Evolutionary conservation across 495 filamentous ascomycete species (phyloP).

Genomic region (Penicillium bialowiezense): DNA sequence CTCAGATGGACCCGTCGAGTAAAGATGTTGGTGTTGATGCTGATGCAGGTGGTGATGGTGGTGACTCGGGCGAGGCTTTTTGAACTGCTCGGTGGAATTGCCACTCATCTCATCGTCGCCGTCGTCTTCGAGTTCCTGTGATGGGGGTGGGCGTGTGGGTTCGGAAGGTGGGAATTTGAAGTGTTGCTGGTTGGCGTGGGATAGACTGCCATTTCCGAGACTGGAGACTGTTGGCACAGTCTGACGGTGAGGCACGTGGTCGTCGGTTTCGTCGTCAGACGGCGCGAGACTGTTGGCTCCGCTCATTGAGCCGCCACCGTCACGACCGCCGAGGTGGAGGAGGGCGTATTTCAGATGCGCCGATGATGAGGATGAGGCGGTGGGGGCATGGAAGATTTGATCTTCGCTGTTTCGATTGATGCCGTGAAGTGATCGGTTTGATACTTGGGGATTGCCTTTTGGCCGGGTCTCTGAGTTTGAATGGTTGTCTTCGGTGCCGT

Average conservation of each 20-base stretch:
- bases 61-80: constrained; percentile 25
- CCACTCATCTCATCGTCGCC: constrained; percentile 52
- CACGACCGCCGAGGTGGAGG: constrained; percentile 39
- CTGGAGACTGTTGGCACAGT: not conserved
- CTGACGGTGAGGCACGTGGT: constrained; percentile 11
- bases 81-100: constrained; percentile 19
- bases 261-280: constrained; percentile 40
- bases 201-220: not conserved
- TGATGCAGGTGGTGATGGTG: constrained; percentile 26
- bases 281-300: constrained; percentile 40
- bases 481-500: constrained; percentile 10
- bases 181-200: constrained; percentile 2
- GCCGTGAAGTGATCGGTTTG: constrained; percentile 16
- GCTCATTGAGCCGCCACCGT: constrained; percentile 44
- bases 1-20: constrained; percentile 30
- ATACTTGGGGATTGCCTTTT: constrained; percentile 4
- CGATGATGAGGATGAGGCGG: constrained; percentile 19
- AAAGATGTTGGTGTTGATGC: constrained; percentile 14
- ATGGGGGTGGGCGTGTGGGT: constrained; percentile 16
- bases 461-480: constrained; percentile 10
- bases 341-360: constrained; percentile 29
- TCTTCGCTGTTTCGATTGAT: constrained; percentile 37
- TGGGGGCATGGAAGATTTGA: constrained; percentile 31
- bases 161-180: constrained; percentile 6
- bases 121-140: constrained; percentile 44